Conservation (phyloP, 306 rosid genomes). For the Acmispon strigosus region DNA sequence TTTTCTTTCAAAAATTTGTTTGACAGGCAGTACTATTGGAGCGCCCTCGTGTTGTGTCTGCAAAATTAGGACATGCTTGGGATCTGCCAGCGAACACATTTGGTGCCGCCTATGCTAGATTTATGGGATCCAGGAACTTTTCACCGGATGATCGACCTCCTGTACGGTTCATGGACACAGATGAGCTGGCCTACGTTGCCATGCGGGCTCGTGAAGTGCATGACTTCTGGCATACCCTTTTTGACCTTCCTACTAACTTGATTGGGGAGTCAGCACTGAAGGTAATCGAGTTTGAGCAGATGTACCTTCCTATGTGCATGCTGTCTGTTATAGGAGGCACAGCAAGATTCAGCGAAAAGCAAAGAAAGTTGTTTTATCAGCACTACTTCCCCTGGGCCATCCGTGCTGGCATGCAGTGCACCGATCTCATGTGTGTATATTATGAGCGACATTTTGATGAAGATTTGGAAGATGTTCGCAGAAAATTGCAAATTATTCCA, state of each 20-base stretch:
- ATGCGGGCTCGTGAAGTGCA: slow-evolving; percentile 94
- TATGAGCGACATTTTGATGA: slow-evolving; percentile 80
- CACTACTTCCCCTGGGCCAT: slow-evolving; percentile 93
- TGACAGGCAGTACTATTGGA: slow-evolving; percentile 58
- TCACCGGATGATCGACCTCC: slow-evolving; percentile 94
- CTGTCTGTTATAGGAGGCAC: slow-evolving; percentile 71
- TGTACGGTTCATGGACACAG: slow-evolving; percentile 85
- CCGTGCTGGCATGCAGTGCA: slow-evolving; percentile 68
- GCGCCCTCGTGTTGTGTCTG: slow-evolving; percentile 64
- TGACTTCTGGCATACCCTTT: slow-evolving; percentile 92
- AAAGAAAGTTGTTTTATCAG: slow-evolving; percentile 72
- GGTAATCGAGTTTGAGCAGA: slow-evolving; percentile 83
- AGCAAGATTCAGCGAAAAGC: slow-evolving; percentile 62
- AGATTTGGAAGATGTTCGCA: slow-evolving; percentile 72
- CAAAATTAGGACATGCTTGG: slow-evolving; percentile 79
- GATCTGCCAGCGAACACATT: slow-evolving; percentile 75
- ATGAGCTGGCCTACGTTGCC: slow-evolving; percentile 73
- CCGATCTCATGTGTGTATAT: slow-evolving; percentile 82
- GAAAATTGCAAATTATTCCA: slow-evolving; percentile 71
- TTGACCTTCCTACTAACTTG: slow-evolving; percentile 80
- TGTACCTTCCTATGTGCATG: slow-evolving; percentile 83
- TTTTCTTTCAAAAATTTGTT: slow-evolving; percentile 17
- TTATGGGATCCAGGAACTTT: slow-evolving; percentile 95
- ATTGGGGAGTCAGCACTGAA: slow-evolving; percentile 88
- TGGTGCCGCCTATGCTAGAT: slow-evolving; percentile 87